phyloP scores from a whole-genome alignment of 176 grass and related monocot genomes.

The Zoysia japonica region DNA sequence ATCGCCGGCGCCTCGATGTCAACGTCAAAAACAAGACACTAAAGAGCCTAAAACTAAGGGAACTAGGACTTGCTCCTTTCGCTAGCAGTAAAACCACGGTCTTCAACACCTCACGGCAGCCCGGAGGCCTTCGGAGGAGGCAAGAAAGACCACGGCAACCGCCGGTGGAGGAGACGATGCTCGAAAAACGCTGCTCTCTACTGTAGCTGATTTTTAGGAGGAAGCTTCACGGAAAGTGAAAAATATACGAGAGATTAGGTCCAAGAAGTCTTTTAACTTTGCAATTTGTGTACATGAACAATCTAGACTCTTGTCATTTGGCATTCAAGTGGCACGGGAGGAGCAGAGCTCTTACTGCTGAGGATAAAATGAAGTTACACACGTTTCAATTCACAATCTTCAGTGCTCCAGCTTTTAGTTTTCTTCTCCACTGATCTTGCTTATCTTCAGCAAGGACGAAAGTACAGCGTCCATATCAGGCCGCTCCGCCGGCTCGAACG shows the following conservation, averaged over 20 bases:
- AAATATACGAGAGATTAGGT: background rate
- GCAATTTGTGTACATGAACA: background rate
- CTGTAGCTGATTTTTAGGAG: background rate
- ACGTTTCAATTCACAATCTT: background rate
- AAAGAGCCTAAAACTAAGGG: background rate
- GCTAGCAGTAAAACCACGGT: background rate
- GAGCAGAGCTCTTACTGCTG: background rate
- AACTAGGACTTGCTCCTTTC: background rate
- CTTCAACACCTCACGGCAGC: background rate
- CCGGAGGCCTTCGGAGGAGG: background rate
- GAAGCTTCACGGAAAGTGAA: too few relatives aligned
- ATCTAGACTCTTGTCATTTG: background rate
- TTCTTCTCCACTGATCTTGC: slow-evolving; percentile 6
- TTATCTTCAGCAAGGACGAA: slow-evolving; percentile 56
- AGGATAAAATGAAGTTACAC: background rate
- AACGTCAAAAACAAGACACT: background rate
- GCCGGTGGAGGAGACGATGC: background rate
- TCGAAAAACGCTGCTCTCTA: background rate
- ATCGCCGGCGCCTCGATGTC: too few relatives aligned
- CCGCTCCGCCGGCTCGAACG: slow-evolving; percentile 59
- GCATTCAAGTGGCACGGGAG: background rate
- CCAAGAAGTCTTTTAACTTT: background rate
- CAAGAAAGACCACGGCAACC: background rate
- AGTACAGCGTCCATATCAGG: slow-evolving; percentile 77
- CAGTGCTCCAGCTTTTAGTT: background rate